Conservation (phyloP, 305 asterid genomes). For the Solanum hybrid region DNA sequence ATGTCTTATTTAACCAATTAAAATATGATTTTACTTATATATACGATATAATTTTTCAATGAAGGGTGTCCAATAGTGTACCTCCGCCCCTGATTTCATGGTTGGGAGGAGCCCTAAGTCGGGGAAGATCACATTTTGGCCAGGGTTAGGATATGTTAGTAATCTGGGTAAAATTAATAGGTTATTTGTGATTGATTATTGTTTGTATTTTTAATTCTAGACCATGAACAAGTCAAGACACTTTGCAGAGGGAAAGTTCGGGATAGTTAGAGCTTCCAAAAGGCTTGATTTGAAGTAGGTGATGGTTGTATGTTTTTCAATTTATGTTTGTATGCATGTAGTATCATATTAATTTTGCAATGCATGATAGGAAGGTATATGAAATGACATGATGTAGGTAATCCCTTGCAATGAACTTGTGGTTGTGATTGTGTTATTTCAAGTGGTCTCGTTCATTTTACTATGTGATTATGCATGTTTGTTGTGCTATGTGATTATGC, state of each 20-base stretch:
- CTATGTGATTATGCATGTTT: neutral
- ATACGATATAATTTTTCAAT: no score
- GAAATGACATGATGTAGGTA: neutral
- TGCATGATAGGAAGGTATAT: neutral
- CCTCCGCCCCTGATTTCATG: neutral
- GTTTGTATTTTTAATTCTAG: no score
- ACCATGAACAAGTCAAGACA: neutral
- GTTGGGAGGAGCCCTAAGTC: neutral
- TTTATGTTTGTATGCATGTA: neutral
- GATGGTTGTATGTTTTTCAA: no score
- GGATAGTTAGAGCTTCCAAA: neutral
- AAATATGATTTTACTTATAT: no score
- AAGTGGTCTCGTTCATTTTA: neutral
- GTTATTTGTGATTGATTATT: no score
- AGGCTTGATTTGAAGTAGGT: neutral
- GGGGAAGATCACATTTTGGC: neutral
- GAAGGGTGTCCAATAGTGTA: no score
- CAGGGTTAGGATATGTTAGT: neutral
- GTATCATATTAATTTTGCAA: no score
- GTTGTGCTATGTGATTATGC: neutral
- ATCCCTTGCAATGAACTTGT: neutral
- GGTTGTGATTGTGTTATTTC: neutral
- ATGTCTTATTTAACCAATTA: no score
- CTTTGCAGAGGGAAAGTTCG: neutral
- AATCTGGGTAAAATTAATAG: no score